A percentile compares a stretch with the other conserved stretches of the same genome.
These are phyloP conservation scores for Hygrophoropsis aurantiaca DNA, from an alignment of 768 basidiomycete genomes.

Conservation along the genomic window DNA sequence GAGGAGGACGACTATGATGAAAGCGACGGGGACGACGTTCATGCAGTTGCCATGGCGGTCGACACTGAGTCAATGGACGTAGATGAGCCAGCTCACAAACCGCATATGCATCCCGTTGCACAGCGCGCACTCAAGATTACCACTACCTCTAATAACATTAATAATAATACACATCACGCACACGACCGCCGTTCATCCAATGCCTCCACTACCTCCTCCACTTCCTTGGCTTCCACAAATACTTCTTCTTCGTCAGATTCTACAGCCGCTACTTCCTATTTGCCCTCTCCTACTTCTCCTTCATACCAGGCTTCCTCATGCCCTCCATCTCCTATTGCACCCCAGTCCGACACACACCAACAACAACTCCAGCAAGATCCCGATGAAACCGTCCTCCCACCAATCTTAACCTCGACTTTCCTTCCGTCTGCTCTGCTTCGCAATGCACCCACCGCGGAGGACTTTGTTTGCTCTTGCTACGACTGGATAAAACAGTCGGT, in stretches of 20 bases:
- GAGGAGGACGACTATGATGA: slow-evolving; percentile 26
- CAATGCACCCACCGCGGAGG: slow-evolving; percentile 13
- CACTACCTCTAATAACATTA: slow-evolving; percentile 14
- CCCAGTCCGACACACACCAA: slow-evolving; percentile 7
- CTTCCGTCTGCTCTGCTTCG: slow-evolving; percentile 45
- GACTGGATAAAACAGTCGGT: slow-evolving; percentile 12
- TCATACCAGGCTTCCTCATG: slow-evolving; percentile 9
- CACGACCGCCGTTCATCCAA: slow-evolving; percentile 34
- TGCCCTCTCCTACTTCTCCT: slow-evolving; percentile 22
- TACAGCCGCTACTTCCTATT: slow-evolving; percentile 26
- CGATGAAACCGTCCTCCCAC: slow-evolving; percentile 22
- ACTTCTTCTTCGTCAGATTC: slow-evolving; percentile 17
- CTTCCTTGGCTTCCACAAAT: slow-evolving; percentile 19
- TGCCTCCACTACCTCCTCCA: slow-evolving; percentile 24
- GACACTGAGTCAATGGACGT: slow-evolving; percentile 16
- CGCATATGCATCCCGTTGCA: slow-evolving; percentile 40
- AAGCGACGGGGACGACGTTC: slow-evolving; percentile 11
- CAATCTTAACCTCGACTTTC: slow-evolving; percentile 52
- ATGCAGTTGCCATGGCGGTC: slow-evolving; percentile 20
- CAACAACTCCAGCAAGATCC: slow-evolving; percentile 2
- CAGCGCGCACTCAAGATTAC: slow-evolving; percentile 26
- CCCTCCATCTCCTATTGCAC: slow-evolving; percentile 2
- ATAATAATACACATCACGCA: slow-evolving; percentile 14
- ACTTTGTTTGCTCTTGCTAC: not conserved
- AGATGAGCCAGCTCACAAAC: not conserved